Conservation (phyloP, 2,329 filamentous ascomycete species). For the Cordyceps cateniannulata region DNA sequence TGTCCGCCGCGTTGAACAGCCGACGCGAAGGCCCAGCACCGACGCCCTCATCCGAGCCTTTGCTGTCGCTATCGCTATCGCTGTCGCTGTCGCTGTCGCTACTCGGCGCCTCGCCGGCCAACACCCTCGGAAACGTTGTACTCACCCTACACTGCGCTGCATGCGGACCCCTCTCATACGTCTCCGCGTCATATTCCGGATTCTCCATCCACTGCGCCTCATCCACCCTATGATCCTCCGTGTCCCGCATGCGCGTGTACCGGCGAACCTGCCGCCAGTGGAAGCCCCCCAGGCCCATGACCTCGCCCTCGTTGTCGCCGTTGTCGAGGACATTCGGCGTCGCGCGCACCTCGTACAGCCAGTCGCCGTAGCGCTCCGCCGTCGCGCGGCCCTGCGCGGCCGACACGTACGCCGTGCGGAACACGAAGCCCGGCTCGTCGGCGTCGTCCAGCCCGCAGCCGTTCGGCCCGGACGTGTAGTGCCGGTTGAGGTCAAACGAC, state of each 20-base stretch:
- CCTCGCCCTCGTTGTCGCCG: conserved; percentile 6
- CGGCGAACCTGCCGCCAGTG: conserved; percentile 10
- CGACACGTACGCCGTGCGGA: neutral
- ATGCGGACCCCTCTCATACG: neutral
- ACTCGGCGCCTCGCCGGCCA: neutral
- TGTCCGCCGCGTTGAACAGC: neutral
- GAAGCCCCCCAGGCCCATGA: conserved; percentile 10
- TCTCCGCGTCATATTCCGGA: neutral
- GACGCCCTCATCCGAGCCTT: neutral
- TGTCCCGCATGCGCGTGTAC: conserved; percentile 1
- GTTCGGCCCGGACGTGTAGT: conserved; percentile 1
- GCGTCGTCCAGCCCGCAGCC: conserved; percentile 4
- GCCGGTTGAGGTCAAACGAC: neutral
- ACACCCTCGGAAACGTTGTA: neutral
- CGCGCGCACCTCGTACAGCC: conserved; percentile 13
- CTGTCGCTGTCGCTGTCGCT: no score
- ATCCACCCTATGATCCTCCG: neutral
- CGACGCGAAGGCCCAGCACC: neutral
- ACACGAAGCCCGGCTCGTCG: neutral
- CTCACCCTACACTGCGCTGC: neutral
- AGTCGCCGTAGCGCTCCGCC: neutral
- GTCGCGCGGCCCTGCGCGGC: neutral
- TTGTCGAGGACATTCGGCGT: conserved; percentile 12
- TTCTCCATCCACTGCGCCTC: neutral
- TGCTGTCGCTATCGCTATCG: no score